Evolutionary conservation across 352 stramenopile species (phyloP).

Genomic region (Phytophthora pinifolia): DNA sequence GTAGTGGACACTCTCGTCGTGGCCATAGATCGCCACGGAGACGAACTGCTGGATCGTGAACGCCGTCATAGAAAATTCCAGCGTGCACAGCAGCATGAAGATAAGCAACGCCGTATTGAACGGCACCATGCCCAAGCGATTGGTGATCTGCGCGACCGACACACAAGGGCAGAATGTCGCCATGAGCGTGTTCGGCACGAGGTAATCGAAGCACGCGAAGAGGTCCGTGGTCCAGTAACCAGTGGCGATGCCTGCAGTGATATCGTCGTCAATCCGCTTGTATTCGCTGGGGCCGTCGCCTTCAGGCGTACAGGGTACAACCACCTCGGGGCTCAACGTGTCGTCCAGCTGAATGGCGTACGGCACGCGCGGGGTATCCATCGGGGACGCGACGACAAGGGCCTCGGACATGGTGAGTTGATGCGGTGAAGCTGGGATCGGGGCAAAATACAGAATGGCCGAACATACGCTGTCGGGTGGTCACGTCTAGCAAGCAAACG

Average conservation of each 20-base stretch:
- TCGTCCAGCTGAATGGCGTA: conserved; percentile 31
- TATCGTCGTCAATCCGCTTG: conserved; percentile 29
- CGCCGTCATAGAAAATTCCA: conserved; percentile 16
- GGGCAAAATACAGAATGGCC: conserved; percentile 21
- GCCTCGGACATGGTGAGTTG: conserved; percentile 18
- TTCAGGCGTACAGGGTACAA: conserved; percentile 19
- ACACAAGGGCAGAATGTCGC: conserved; percentile 55
- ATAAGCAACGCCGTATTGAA: conserved; percentile 43
- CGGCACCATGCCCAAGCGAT: conserved; percentile 43
- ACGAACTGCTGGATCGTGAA: conserved; percentile 25
- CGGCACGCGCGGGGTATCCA: conserved; percentile 12
- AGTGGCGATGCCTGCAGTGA: conserved; percentile 22
- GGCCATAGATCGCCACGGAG: conserved; percentile 17
- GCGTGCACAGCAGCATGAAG: conserved; percentile 24
- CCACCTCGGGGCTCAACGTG: conserved; percentile 9
- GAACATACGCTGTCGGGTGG: no score
- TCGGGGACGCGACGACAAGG: conserved; percentile 14
- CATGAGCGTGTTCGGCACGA: conserved; percentile 56
- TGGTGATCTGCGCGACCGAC: conserved; percentile 53
- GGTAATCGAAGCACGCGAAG: conserved; percentile 44
- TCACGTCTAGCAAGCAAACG: no score
- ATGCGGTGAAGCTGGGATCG: conserved; percentile 5
- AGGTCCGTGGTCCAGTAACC: conserved; percentile 34
- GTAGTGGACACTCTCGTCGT: conserved; percentile 19
- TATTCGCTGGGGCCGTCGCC: conserved; percentile 18